Evolutionary conservation across 2,329 filamentous ascomycete species (phyloP), one percentile per base, ranked within the genome.

Genomic region (Cucurbitaria berberidis): DNA sequence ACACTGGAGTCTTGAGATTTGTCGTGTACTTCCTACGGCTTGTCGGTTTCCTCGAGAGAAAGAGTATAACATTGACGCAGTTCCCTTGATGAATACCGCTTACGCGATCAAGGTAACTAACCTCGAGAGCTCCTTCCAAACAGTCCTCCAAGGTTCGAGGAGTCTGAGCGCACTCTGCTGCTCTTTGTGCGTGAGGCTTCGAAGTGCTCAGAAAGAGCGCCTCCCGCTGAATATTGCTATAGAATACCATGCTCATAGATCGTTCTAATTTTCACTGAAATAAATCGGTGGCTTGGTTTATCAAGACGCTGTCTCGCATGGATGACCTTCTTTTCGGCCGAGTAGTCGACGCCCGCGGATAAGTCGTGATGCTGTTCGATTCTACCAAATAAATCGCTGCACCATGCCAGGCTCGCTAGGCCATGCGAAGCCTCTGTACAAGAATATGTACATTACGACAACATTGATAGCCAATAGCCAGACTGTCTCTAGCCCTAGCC

Each of bases 351-450:
- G 27, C 9, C 15, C 21, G 39, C 15, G 24, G 39, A 2, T 26
- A 11, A 16, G 5, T 26, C 11, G 24, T 5, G 15, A 18, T 8
- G n/a, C 15, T 27, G n/a, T 18, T 42, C 8, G 35, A 45, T 11
- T 32, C 48, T 65, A 74, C 68, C 68, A 96, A 86, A 96, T 90
- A 71, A 96, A 96, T 47, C 90, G 82, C 78, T 95, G 90, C 26
- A 82, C 66, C 55, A 77, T 80, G 2, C 82, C 83, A 18, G 82
- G 82, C 64, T 87, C 84, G 27, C 84, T 77, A 32, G 73, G 73
- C 89, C 91, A 95, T 49, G 81, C 74, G 59, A 90, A 95, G 0
- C 86, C 86, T 64, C 81, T 81, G 50, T 80, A 80, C 47, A 95
- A 69, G 69, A 95, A 96, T 3, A 91, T 77, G 68, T 88, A 89